Evolutionary conservation across 768 basidiomycete species (phyloP).

Genomic region (Rhodotorula toruloides): DNA sequence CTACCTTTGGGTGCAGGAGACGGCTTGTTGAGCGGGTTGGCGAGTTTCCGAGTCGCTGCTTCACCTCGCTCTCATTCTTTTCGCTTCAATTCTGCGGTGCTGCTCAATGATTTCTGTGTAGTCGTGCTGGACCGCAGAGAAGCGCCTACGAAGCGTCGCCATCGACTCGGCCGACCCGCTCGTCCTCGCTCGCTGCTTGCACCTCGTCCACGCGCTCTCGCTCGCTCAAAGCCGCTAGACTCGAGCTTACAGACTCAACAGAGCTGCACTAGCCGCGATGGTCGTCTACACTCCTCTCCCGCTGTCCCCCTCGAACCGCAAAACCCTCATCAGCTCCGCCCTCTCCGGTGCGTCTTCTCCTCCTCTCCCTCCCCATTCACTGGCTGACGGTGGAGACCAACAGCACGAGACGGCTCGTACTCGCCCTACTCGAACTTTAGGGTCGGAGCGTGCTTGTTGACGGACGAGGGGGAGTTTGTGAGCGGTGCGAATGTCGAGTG

Average conservation of each 20-base stretch:
- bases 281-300: slow-evolving; percentile 5
- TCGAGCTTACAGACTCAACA: not conserved
- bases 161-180: too few relatives aligned
- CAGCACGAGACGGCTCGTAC: slow-evolving; percentile 61
- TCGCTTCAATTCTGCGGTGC: too few relatives aligned
- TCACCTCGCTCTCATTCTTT: too few relatives aligned
- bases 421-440: slow-evolving; percentile 84
- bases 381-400: not conserved
- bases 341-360: slow-evolving; percentile 9
- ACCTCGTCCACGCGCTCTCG: not conserved
- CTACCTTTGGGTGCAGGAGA: too few relatives aligned
- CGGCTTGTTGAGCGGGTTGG: too few relatives aligned
- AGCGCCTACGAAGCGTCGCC: too few relatives aligned
- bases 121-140: too few relatives aligned
- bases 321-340: slow-evolving; percentile 9
- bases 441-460: slow-evolving; percentile 80
- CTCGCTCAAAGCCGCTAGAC: not conserved
- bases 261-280: not conserved
- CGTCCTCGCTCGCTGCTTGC: too few relatives aligned
- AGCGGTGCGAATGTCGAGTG: slow-evolving; percentile 92
- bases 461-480: slow-evolving; percentile 64
- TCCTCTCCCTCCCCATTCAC: not conserved
- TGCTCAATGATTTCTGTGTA: too few relatives aligned
- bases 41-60: too few relatives aligned
- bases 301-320: slow-evolving; percentile 1